Evolutionary conservation across 106 monocot species (phyloP), one percentile per base, ranked within the genome.

Genomic region (Platanthera zijinensis): DNA sequence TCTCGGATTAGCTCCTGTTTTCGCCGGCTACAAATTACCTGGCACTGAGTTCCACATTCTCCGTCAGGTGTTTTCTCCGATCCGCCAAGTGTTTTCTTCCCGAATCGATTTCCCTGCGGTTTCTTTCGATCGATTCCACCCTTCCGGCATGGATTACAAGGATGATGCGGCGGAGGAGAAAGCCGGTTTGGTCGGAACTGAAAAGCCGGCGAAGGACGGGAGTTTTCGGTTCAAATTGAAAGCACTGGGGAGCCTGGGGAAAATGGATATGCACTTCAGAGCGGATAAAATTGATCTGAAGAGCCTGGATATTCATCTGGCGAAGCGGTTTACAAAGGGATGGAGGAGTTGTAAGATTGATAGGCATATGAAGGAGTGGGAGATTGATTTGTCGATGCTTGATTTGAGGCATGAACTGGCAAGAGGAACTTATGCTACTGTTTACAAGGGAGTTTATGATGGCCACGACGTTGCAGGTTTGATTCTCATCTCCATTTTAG

Each of bases 261-360:
- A 77, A 10, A 90, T 86, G 69, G 91, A 95, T 52, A 72, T 84
- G 83, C 85, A 82, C 25, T 75, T 95, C 46, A 80, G 95, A 46
- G 91, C 95, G 1, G 91, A 95, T 45, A 91, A 85, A 84, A 89
- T 95, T 67, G 95, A 95, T 78, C 85, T 95, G 53, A 95, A 87
- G 84, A 90, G 81, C 74, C 75, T 95, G 54, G 95, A 95, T 80
- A 56, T 83, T 50, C 88, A 90, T 66, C 77, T 90, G 15, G 95
- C 92, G 88, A 86, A 90, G 78, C 77, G 83, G 52, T 50, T 86
- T 11, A 88, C 54, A 71, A 92, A 88, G 81, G 84, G 73, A 3
- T 90, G 89, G 93, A 71, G 72, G 5, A 88, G 84, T 39, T 78
- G 78, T 61, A 88, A 64, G 7, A 75, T 51, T 12, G 49, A 51